Evolutionary conservation across 176 grass and related monocot genomes (phyloP), one percentile per base, ranked within the genome.

Genomic region (Raddia guianensis): DNA sequence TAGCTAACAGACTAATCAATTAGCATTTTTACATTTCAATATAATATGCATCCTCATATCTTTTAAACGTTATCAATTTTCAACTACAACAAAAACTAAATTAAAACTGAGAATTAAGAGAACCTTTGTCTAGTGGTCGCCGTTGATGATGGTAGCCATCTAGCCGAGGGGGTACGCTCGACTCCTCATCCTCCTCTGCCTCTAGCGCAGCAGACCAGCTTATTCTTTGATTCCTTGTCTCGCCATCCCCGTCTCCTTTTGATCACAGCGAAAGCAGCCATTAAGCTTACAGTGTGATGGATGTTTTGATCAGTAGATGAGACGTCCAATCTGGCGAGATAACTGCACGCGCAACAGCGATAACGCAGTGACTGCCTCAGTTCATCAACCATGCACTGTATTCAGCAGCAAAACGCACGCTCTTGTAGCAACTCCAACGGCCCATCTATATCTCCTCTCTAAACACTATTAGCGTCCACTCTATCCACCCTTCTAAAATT

Each of bases 291-390:
- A 78, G 19, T 7, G 6, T 49, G 73, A 64, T 49, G 2, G 40
- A 42, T 46, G 40, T 59, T 59, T 66, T 83, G 52, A 43, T 34
- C 43, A 13, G 74, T 20, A 58, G 74, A 73, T 58, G 86, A 14
- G 14, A 51, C 16, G 61, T 88, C 81, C 46, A 62, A 73, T 79
- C 69, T 12, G 46, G 61, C 52, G 61, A 79, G 11, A 74, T 79
- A 84, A 68, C 52, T 46, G 0, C 32, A 63, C 49, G 14, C 6
- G 7, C 2, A 7, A 40, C 75, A 65, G 16, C 4, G 32, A 9
- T 27, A 51, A n/a, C 33, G n/a, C 9, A 18, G 8, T 45, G 82
- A 63, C 32, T 5, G 8, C 8, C 43, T 62, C 27, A 27, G 27
- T 27, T 27, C 27, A 27, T 1, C 27, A 27, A 27, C 27, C 27